These are phyloP conservation scores for Blastocrithidia nonstop DNA, from an alignment of 208 protist genomes.

Conservation along the genomic window DNA sequence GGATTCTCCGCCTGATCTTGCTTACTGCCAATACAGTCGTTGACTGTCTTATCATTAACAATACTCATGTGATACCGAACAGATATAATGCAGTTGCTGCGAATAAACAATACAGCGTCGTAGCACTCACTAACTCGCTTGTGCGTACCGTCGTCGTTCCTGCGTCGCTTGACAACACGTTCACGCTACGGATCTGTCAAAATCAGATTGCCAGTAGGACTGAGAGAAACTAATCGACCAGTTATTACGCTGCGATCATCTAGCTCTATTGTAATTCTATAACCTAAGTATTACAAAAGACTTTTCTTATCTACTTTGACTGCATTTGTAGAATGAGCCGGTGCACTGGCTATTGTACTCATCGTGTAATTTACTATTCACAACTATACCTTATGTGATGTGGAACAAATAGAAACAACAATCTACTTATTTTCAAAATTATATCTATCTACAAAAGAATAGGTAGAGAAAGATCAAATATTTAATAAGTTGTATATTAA, in stretches of 20 bases:
- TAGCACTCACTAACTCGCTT: slow-evolving; percentile 55
- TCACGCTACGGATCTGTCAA: slow-evolving; percentile 62
- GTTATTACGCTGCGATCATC: slow-evolving; percentile 52
- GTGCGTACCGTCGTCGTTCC: slow-evolving; percentile 8
- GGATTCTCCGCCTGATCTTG: slow-evolving; percentile 21
- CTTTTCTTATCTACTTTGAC: slow-evolving; percentile 18
- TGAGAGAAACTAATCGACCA: slow-evolving; percentile 60
- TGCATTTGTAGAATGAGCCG: slow-evolving; percentile 4
- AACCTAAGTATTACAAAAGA: slow-evolving; percentile 38
- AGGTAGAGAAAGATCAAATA: too few relatives aligned
- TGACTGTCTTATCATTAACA: slow-evolving; percentile 40
- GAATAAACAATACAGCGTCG: slow-evolving; percentile 53
- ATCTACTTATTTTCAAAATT: too few relatives aligned
- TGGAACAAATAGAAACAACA: not conserved
- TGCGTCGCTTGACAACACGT: slow-evolving; percentile 7
- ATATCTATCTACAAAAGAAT: too few relatives aligned
- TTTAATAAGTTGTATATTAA: too few relatives aligned
- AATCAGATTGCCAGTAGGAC: slow-evolving; percentile 48
- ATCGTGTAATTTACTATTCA: slow-evolving; percentile 3
- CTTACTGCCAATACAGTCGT: slow-evolving; percentile 30
- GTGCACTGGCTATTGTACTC: not conserved
- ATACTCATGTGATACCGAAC: slow-evolving; percentile 47
- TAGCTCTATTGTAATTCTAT: slow-evolving; percentile 40
- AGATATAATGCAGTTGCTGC: slow-evolving; percentile 33
- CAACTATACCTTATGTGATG: not conserved